These are phyloP conservation scores for Ascochyta lentis DNA, from an alignment of 2,329 filamentous ascomycete species.

Conservation along the genomic window DNA sequence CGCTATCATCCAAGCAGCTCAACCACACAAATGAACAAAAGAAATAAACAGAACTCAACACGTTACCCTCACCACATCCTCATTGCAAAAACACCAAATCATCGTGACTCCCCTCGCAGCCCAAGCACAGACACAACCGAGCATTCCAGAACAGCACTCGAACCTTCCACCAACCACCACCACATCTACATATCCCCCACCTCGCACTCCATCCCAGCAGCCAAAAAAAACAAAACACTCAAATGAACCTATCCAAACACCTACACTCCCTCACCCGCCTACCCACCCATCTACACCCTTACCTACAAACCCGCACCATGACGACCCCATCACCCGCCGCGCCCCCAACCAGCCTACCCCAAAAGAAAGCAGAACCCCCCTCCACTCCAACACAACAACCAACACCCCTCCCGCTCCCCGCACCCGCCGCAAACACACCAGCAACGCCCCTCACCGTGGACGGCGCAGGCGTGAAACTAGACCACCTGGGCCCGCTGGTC, in stretches of 20 bases:
- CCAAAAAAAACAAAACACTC: neutral
- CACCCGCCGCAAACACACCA: neutral
- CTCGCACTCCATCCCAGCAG: neutral
- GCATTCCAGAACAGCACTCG: slow-evolving; percentile 17
- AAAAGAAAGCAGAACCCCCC: no score
- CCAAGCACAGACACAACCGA: slow-evolving; percentile 10
- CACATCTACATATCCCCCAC: neutral
- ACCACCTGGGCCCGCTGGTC: slow-evolving; percentile 75
- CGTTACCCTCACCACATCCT: no score
- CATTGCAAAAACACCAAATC: neutral
- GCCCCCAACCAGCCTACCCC: no score
- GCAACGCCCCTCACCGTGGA: slow-evolving; percentile 40
- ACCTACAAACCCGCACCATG: neutral
- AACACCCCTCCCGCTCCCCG: no score
- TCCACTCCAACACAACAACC: no score
- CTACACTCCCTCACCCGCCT: neutral
- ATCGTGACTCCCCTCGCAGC: neutral
- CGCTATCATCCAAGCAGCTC: no score
- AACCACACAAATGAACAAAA: no score
- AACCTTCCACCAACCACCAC: slow-evolving; percentile 3
- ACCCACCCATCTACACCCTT: neutral
- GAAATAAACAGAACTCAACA: no score
- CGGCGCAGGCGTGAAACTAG: slow-evolving; percentile 61
- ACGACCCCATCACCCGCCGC: no score
- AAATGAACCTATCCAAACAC: slow-evolving; percentile 6